Evolutionary conservation across 169 alveolate genomes (phyloP), one percentile per base, ranked within the genome.

Genomic region (Babesia microti): DNA sequence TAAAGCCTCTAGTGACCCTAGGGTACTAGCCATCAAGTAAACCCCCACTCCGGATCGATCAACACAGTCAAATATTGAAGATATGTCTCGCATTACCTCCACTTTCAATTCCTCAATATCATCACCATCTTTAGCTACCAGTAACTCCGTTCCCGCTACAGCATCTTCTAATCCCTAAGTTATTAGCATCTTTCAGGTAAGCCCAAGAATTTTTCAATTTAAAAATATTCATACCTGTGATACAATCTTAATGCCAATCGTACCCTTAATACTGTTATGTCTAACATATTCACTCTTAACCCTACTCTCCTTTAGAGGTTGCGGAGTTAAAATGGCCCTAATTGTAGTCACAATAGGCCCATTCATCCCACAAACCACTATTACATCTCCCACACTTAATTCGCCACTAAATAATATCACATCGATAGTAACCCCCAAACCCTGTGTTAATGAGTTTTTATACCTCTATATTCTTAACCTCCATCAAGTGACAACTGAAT

Each of bases 361-460:
- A 27, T 84, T 78, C 42, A 93, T 81, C 0, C 99, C 99, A 12
- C 98, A 90, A 18, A 94, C 55, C 7, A 92, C 93, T 23, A 96
- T 90, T 41, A 87, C 91, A 69, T 96, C 99, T 1, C 96, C 97
- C 29, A 88, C 97, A 52, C 81, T 78, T 36, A 94, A 58, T 7
- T 78, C 58, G 19, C 99, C 99, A 57, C 92, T 90, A 14, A 94
- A 91, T 5, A 97, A 83, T 6, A 97, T 90, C n/a, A 94, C 98
- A 78, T 97, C 99, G 41, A 97, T 91, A 2, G 99, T 97, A 14
- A 97, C 91, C 1, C 99, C 99, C 47, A 92, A 81, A 4, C 98
- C 98, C 80, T 88, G 91, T 23, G 79, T 50, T 6, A 59, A 27
- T 17, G 23, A 17, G 7, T n/a, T 48, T 15, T 14, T 14, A n/a